Base-by-base conservation (phyloP, 768 basidiomycete species). In the Xerocomus brunneocitrinus region DNA sequence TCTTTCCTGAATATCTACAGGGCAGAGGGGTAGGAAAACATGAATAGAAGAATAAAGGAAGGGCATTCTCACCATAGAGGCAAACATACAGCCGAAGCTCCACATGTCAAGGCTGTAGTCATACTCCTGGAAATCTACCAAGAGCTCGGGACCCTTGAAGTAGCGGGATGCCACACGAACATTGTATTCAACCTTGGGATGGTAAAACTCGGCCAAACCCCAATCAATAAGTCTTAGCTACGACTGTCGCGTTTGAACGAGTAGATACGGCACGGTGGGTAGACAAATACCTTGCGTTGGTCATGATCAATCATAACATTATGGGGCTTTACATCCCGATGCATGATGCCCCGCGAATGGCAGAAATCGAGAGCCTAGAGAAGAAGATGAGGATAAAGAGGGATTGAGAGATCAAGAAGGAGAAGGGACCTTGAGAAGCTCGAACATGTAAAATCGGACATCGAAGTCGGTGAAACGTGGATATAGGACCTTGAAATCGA, bases 261-360 rank as follows among this genome's bases (percentile, higher is more conserved):
- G 36, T 4, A 47, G 57, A 42, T 35, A 40, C 31, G 57, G 59
- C 34, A 47, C 58, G 35, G 36, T 43, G 43, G 53, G 38, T 25
- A 3, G 38, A 47, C 41, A 66, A 74, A 55, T 64, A 91, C 94
- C 78, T 95, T 91, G 68, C 91, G 85, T 71, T 89, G 89, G 63
- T 98, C 93, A 68, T 98, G 95, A 71, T 98, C 95, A 71, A 98
- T 98, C 94, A 98, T 98, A 50, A 98, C 93, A 71, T 98, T 98
- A 73, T 97, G 94, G 12, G 95, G 95, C 68, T 98, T 98, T 54
- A 98, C 95, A 68, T 98, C 95, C 61, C 95, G 79, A 69, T 98
- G 95, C 93, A 98, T 98, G 69, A 98, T 98, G 8, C 95, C 95
- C 63, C 95, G 93, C 30, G 95, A 98, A 71, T 98, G 95, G 64